Base-by-base conservation (phyloP, 345 rosid species). In the Clausena lansium region DNA sequence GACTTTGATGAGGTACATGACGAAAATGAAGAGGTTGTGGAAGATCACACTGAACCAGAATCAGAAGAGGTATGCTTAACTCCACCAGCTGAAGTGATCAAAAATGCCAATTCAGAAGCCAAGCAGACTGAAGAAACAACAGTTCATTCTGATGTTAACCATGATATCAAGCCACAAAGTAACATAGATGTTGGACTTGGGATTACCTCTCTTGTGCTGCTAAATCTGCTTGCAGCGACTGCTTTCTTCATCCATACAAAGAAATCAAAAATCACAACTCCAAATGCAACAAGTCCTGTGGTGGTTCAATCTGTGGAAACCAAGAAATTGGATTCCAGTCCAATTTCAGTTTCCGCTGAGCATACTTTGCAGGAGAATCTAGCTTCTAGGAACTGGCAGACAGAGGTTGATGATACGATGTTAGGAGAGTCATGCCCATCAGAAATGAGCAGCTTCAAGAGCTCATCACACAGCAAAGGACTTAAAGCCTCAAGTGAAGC, bases 401-500 rank as follows among this genome's bases (percentile, higher is more conserved):
- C 79, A 17, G 88, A 85, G 55, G 88, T 82, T 25, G 95, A 88
- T 61, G 87, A 83, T 30, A 94, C 84, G 41, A 69, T 77, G 38
- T 35, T 52, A 25, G 85, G 76, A 70, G 88, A 88, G 41, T 81
- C 88, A 32, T 85, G 90, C 80, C 84, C 92, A 73, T 86, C 89
- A 38, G 89, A 81, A 74, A 93, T 88, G 84, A 88, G 90, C 85
- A 87, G 96, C 79, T 88, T 64, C 75, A 81, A 82, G 75, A 85
- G 80, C 66, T 82, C 87, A 38, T 79, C 74, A 17, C 75, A 76
- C n/a, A 78, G 83, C 76, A 81, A 71, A 35, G 80, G 54, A 71
- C 62, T 27, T 67, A 64, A 67, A 41, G 83, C 15, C 3, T 60
- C 83, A 35, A 69, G 78, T 67, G 93, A 86, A 78, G 82, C 86